These are phyloP conservation scores for Nicotiana tabacum DNA, from an alignment of 257 asterid genomes.

Conservation along the genomic window DNA sequence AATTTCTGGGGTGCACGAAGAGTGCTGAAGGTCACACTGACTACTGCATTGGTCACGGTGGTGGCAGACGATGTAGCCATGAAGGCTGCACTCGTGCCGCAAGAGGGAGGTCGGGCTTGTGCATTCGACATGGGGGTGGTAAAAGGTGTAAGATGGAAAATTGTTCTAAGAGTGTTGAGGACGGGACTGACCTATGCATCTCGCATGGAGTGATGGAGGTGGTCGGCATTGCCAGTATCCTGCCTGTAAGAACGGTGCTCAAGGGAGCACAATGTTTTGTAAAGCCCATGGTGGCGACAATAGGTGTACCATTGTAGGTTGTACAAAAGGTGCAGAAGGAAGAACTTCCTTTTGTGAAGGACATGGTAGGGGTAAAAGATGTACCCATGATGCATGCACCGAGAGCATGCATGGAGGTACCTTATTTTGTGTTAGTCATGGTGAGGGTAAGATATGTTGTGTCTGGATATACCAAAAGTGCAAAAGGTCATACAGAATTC, in stretches of 20 bases:
- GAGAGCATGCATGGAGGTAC: conserved; percentile 72
- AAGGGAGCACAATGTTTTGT: too few species aligned
- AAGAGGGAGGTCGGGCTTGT: conserved; percentile 52
- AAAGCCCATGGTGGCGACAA: too few species aligned
- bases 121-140: conserved; percentile 70
- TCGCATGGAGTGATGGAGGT: conserved; percentile 44
- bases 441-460: conserved; percentile 55
- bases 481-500: conserved; percentile 50
- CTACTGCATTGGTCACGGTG: conserved; percentile 57
- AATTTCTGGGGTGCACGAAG: conserved; percentile 58
- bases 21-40: conserved; percentile 67
- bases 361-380: background rate
- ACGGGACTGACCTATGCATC: conserved; percentile 54
- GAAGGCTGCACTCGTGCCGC: conserved; percentile 54
- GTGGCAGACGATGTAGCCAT: conserved; percentile 53
- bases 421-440: conserved; percentile 54
- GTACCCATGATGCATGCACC: conserved; percentile 47
- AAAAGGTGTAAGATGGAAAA: conserved; percentile 54
- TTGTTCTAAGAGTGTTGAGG: conserved; percentile 50
- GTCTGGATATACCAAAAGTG: conserved; percentile 50
- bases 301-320: too few species aligned
- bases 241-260: conserved; percentile 26
- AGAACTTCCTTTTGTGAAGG: too few species aligned
- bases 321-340: too few species aligned
- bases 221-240: conserved; percentile 56